Evolutionary conservation across 2,329 filamentous ascomycete species (phyloP), one percentile per base, ranked within the genome.

Genomic region (Clarireedia monteithiana): DNA sequence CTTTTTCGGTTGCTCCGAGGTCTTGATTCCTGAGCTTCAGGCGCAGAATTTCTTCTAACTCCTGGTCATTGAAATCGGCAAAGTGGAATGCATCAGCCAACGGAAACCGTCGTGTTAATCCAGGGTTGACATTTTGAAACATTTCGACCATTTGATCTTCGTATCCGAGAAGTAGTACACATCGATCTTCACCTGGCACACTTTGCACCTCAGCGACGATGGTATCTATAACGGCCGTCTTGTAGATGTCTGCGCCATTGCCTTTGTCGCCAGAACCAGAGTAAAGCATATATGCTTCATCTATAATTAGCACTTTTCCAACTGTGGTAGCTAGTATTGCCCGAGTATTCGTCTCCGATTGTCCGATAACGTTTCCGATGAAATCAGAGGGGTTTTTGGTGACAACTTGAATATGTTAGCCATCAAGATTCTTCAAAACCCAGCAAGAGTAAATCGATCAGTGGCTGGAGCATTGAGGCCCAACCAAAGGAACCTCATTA

Each of bases 221-320:
- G 0, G 85, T 89, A 62, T 91, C 87, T 3, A 90, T 76, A 1
- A 89, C 84, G 0, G 82, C 84, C 0, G 74, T 78, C 66, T 81
- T 85, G 71, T 71, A 90, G 0, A 60, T 57, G 60, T 83, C 78
- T 1, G 70, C 66, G 14, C 73, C 72, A 0, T 57, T 59, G 2
- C 60, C 60, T 20, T 48, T 40, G 3, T 24, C 27, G 30, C 48
- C 27, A 17, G 62, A 66, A 6, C 68, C 67, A 1, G 71, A 69
- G 47, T 76, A 79, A 0, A 92, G 74, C 36, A 83, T 82, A 60
- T 92, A 91, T 0, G 88, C 88, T 65, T 94, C 88, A 59, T 92
- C 88, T 2, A 92, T 90, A 14, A 92, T 80, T 0, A 92, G 76
- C 0, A 91, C 86, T 60, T 91, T 92, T 0, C 89, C 88, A 0